These are phyloP conservation scores for Boeremia exigua DNA, from an alignment of 2,329 filamentous ascomycete genomes.

Conservation along the genomic window DNA sequence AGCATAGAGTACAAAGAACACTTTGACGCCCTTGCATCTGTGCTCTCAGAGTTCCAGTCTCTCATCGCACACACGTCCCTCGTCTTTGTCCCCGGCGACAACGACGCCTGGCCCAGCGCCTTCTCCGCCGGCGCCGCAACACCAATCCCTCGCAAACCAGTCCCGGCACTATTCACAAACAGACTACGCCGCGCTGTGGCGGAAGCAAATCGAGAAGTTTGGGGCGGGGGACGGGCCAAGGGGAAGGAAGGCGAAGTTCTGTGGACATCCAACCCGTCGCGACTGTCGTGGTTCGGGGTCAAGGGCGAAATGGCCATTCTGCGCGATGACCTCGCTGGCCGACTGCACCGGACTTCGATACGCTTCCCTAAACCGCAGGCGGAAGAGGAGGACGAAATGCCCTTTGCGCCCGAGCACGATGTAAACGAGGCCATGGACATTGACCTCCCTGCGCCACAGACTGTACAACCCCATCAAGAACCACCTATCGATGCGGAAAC, in stretches of 20 bases:
- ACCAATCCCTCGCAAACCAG: slow-evolving; percentile 70
- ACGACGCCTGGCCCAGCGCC: slow-evolving; percentile 93
- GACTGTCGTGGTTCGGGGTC: slow-evolving; percentile 84
- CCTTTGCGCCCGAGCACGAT: slow-evolving; percentile 47
- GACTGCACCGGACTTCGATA: slow-evolving; percentile 78
- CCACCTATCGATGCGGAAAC: slow-evolving; percentile 36
- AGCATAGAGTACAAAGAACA: slow-evolving; percentile 97
- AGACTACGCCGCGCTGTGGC: slow-evolving; percentile 82
- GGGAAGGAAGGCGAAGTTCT: slow-evolving; percentile 72
- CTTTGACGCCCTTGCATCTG: slow-evolving; percentile 84
- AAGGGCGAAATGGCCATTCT: slow-evolving; percentile 87
- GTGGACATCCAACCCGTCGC: slow-evolving; percentile 87
- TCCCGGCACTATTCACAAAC: slow-evolving; percentile 91
- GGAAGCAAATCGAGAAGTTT: slow-evolving; percentile 73
- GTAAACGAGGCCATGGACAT: slow-evolving; percentile 55
- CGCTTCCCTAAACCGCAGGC: slow-evolving; percentile 61
- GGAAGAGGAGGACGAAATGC: slow-evolving; percentile 7
- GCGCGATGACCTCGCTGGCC: slow-evolving; percentile 81
- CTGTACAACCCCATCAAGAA: slow-evolving; percentile 23
- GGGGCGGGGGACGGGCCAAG: slow-evolving; percentile 52
- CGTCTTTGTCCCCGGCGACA: slow-evolving; percentile 92
- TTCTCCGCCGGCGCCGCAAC: slow-evolving; percentile 78
- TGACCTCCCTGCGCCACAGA: slow-evolving; percentile 38
- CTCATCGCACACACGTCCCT: slow-evolving; percentile 83
- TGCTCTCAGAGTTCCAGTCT: slow-evolving; percentile 81